Evolutionary conservation across 2,329 filamentous ascomycete genomes (phyloP).

Genomic region (Helotiales sp.): DNA sequence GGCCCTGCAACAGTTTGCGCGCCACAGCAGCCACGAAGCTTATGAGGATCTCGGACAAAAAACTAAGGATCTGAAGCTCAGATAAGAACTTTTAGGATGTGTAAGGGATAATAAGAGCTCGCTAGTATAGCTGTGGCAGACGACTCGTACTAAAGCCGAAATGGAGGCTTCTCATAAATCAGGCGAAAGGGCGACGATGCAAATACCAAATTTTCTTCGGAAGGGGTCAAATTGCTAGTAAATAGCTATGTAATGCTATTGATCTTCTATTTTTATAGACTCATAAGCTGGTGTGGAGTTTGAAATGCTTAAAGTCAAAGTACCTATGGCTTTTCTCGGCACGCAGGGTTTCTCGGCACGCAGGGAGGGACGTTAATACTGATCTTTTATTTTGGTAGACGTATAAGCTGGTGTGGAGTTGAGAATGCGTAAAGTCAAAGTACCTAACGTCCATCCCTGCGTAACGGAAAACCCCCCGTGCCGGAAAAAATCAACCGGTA

Average conservation of each 20-base stretch:
- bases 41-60: slow-evolving; percentile 11
- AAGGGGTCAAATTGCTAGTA: slow-evolving; percentile 22
- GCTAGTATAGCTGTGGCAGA: slow-evolving; percentile 22
- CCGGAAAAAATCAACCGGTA: slow-evolving; percentile 8
- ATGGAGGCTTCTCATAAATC: slow-evolving; percentile 24
- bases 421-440: too few relatives aligned
- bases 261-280: slow-evolving; percentile 16
- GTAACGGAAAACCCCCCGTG: too few relatives aligned
- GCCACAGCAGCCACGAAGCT: slow-evolving; percentile 15
- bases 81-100: slow-evolving; percentile 16
- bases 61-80: slow-evolving; percentile 8
- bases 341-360: too few relatives aligned
- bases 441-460: too few relatives aligned
- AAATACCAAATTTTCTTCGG: slow-evolving; percentile 23
- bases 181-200: slow-evolving; percentile 25
- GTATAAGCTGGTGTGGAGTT: too few relatives aligned
- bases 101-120: slow-evolving; percentile 25
- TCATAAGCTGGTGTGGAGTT: slow-evolving; percentile 21
- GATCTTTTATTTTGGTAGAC: too few relatives aligned
- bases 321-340: slow-evolving; percentile 27
- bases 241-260: slow-evolving; percentile 22
- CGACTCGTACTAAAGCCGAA: slow-evolving; percentile 17
- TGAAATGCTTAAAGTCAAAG: slow-evolving; percentile 27
- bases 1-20: neutral
- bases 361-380: slow-evolving; percentile 13